A percentile compares a stretch with the other conserved stretches of the same genome.
Evolutionary conservation across 2,329 filamentous ascomycete species (phyloP).

Genomic region (Monosporascus cannonballus): DNA sequence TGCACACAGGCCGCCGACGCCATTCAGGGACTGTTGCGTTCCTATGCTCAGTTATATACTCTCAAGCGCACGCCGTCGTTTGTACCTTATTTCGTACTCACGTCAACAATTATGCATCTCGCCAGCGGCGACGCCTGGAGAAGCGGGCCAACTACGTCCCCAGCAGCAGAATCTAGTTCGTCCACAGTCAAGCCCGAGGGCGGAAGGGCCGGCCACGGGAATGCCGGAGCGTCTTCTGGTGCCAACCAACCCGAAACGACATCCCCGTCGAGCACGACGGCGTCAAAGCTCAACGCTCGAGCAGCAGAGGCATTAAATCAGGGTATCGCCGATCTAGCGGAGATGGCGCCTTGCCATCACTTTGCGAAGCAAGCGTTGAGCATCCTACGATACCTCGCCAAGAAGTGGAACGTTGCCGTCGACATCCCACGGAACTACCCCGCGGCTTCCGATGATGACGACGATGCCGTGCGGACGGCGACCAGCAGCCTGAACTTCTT

Average conservation of each 20-base stretch:
- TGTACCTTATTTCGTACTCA: constrained; percentile 57
- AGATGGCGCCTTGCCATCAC: constrained; percentile 56
- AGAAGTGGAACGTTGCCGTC: constrained; percentile 53
- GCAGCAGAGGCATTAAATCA: constrained; percentile 42
- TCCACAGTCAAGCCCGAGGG: constrained; percentile 15
- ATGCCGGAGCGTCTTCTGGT: constrained; percentile 5
- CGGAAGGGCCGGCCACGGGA: constrained; percentile 5
- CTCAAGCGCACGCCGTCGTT: constrained; percentile 54
- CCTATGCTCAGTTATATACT: constrained; percentile 54
- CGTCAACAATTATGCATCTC: constrained; percentile 55
- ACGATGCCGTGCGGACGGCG: constrained; percentile 38
- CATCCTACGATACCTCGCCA: constrained; percentile 51
- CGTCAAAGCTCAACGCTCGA: constrained; percentile 30
- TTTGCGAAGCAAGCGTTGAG: constrained; percentile 56
- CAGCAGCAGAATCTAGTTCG: constrained; percentile 13
- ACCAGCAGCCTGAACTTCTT: constrained; percentile 53
- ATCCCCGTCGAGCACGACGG: constrained; percentile 13
- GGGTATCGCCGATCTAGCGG: constrained; percentile 50
- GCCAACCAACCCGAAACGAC: constrained; percentile 4
- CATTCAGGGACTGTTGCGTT: constrained; percentile 49
- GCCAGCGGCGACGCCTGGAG: constrained; percentile 39
- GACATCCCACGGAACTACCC: constrained; percentile 31
- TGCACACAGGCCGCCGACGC: constrained; percentile 57
- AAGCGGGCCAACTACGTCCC: constrained; percentile 12
- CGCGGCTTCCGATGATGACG: constrained; percentile 28